Conservation (phyloP, 495 filamentous ascomycete genomes). For the Aspergillus heteromorphus region DNA sequence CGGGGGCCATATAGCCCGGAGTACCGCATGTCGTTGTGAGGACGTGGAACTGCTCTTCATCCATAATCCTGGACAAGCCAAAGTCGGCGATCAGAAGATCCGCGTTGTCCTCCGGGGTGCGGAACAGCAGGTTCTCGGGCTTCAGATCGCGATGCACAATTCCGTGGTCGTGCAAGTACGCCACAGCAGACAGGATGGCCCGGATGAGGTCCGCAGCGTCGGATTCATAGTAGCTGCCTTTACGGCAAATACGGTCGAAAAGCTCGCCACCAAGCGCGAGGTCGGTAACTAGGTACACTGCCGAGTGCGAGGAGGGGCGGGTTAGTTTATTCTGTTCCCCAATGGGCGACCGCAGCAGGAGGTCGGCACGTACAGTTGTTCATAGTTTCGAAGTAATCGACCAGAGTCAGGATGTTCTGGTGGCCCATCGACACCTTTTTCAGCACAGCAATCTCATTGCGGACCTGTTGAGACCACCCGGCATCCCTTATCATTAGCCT, state of each 20-base stretch:
- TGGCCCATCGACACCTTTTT: slow-evolving; percentile 97
- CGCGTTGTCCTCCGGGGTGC: slow-evolving; percentile 53
- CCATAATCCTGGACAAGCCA: slow-evolving; percentile 91
- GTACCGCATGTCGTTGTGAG: slow-evolving; percentile 96
- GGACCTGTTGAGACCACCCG: slow-evolving; percentile 53
- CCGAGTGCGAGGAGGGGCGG: slow-evolving; percentile 1
- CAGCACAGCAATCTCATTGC: slow-evolving; percentile 96
- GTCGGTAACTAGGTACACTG: slow-evolving; percentile 94
- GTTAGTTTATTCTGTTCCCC: neutral
- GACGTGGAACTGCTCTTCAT: slow-evolving; percentile 98
- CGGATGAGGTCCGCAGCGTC: slow-evolving; percentile 94
- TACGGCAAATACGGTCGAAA: slow-evolving; percentile 96
- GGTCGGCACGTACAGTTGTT: slow-evolving; percentile 72
- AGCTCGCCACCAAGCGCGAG: slow-evolving; percentile 94
- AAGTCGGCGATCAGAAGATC: slow-evolving; percentile 94
- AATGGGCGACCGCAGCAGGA: neutral
- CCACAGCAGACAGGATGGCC: slow-evolving; percentile 91
- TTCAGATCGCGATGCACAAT: slow-evolving; percentile 89
- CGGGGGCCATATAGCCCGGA: slow-evolving; percentile 90
- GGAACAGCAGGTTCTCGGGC: slow-evolving; percentile 50
- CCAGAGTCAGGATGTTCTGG: slow-evolving; percentile 93
- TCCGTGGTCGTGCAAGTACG: slow-evolving; percentile 96
- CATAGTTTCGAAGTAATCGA: slow-evolving; percentile 99
- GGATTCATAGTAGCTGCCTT: slow-evolving; percentile 96
- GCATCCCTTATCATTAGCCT: neutral